A percentile compares a stretch with the other conserved stretches of the same genome.
phyloP scores from a whole-genome alignment of 306 rosid genomes.

The Morella rubra region DNA sequence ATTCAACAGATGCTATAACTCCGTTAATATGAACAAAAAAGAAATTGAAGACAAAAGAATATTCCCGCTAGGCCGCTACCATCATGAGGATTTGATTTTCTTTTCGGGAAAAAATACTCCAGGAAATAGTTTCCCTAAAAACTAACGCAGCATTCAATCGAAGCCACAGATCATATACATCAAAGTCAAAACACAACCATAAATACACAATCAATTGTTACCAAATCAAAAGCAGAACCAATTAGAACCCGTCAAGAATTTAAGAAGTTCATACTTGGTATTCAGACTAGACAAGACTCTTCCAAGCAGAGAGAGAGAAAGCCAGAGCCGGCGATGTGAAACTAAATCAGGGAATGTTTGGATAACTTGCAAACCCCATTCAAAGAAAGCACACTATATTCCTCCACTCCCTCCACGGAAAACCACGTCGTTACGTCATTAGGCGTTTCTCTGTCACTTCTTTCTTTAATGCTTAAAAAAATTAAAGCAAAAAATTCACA shows the following conservation, averaged over 20 bases:
- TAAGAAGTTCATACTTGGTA: background rate
- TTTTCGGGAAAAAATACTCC: background rate
- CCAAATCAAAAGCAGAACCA: background rate
- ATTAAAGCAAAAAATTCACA: slow-evolving; percentile 1
- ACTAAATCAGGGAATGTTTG: slow-evolving; percentile 10
- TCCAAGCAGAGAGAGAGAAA: background rate
- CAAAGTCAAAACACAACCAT: background rate
- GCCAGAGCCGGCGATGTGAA: background rate
- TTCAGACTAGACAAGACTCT: background rate
- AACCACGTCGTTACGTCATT: slow-evolving; percentile 23
- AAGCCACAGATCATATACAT: background rate
- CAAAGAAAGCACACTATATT: slow-evolving; percentile 4
- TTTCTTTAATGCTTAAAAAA: background rate
- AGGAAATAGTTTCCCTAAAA: background rate
- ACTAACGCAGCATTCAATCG: background rate
- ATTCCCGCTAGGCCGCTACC: background rate
- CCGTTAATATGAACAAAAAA: background rate
- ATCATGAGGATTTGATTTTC: background rate
- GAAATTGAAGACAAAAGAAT: too few species aligned
- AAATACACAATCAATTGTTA: background rate
- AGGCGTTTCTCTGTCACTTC: background rate
- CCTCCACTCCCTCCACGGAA: slow-evolving; percentile 4
- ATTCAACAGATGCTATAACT: background rate
- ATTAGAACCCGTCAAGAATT: background rate
- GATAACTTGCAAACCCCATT: slow-evolving; percentile 22